Percentiles rank a stretch among this genome's conserved stretches.
These are phyloP conservation scores for Fusarium tjaetaba DNA, from an alignment of 2,329 filamentous ascomycete genomes.

Conservation along the genomic window DNA sequence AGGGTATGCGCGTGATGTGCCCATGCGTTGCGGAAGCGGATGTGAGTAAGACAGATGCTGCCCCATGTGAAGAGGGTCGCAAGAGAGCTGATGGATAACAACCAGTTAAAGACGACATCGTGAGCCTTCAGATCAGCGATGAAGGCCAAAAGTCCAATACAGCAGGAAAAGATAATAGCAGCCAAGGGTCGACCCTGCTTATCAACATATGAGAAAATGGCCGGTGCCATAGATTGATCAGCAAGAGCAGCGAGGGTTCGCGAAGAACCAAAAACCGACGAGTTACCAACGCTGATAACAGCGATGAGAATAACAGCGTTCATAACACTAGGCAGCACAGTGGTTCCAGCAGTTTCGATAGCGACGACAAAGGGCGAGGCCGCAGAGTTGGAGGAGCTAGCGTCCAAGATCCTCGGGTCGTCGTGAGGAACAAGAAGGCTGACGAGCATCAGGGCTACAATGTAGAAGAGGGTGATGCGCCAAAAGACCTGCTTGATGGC, in stretches of 20 bases:
- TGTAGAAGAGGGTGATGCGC: slow-evolving; percentile 90
- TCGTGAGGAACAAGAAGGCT: slow-evolving; percentile 83
- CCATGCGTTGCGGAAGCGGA: slow-evolving; percentile 88
- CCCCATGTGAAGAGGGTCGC: slow-evolving; percentile 82
- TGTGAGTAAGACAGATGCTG: slow-evolving; percentile 88
- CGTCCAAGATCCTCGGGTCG: slow-evolving; percentile 69
- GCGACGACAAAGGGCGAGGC: slow-evolving; percentile 94
- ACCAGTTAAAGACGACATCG: slow-evolving; percentile 77
- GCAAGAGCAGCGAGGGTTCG: slow-evolving; percentile 89
- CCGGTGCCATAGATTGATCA: slow-evolving; percentile 85
- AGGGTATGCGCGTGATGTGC: slow-evolving; percentile 71
- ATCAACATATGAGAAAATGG: slow-evolving; percentile 81
- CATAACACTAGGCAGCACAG: slow-evolving; percentile 84
- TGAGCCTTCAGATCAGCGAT: slow-evolving; percentile 72
- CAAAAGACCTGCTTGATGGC: slow-evolving; percentile 97
- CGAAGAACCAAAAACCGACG: slow-evolving; percentile 90
- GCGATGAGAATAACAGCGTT: slow-evolving; percentile 94
- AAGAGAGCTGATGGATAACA: slow-evolving; percentile 77
- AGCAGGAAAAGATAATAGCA: slow-evolving; percentile 73
- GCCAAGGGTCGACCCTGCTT: slow-evolving; percentile 80
- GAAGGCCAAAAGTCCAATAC: slow-evolving; percentile 78
- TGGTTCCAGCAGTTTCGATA: slow-evolving; percentile 85
- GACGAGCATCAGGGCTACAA: slow-evolving; percentile 81
- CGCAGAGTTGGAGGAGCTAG: slow-evolving; percentile 68
- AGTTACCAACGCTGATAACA: slow-evolving; percentile 90